These are phyloP conservation scores for Oryza meridionalis DNA, from an alignment of 176 grass and related monocot genomes.

Conservation along the genomic window DNA sequence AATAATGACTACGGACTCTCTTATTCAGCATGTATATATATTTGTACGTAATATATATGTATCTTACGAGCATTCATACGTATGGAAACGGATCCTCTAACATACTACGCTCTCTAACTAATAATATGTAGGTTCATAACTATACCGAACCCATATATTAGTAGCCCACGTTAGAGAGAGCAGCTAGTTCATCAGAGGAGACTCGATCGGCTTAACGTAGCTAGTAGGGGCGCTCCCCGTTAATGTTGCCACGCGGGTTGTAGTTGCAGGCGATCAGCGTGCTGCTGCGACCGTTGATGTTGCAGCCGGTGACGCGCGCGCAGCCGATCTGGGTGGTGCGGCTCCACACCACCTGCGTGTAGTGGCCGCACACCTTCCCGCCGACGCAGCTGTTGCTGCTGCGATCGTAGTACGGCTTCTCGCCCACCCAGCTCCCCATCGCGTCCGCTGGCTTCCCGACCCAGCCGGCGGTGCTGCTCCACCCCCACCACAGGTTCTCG, in stretches of 20 bases:
- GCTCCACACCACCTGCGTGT: constrained; percentile 40
- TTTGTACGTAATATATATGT: no score
- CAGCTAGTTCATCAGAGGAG: no score
- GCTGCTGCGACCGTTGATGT: not conserved
- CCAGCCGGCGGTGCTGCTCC: not conserved
- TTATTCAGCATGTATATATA: no score
- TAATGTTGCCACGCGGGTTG: not conserved
- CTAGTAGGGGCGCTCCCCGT: not conserved
- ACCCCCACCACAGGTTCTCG: not conserved
- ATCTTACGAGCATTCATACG: no score
- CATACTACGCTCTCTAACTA: no score
- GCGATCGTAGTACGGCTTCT: constrained; percentile 25
- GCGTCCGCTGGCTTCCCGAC: not conserved
- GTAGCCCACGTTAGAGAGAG: no score
- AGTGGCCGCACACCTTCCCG: constrained; percentile 13
- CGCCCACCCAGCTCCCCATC: not conserved
- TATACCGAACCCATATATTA: no score
- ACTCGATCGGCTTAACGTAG: no score
- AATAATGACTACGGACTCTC: no score
- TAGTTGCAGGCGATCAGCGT: constrained; percentile 32
- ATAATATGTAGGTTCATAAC: no score
- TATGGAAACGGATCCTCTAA: no score
- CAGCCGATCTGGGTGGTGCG: not conserved
- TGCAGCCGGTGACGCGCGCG: not conserved
- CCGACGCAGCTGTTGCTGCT: not conserved